Conservation (phyloP, 1,284 basidiomycete genomes). For the Ustilago shanxiensis region DNA sequence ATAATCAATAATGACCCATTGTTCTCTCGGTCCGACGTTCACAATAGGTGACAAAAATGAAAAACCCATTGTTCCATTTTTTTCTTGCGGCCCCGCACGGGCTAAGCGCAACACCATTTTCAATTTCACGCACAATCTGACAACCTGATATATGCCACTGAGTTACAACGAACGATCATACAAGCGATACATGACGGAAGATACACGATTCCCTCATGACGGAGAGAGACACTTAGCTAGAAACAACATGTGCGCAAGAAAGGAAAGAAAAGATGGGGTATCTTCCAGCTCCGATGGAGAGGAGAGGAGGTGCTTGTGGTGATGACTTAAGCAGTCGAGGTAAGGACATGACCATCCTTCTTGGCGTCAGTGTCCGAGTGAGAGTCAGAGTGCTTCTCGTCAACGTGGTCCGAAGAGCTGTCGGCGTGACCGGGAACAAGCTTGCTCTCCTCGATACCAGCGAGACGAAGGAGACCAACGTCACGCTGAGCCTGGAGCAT, state of each 20-base stretch:
- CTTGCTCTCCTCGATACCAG: slow-evolving; percentile 52
- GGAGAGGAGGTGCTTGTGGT: not conserved
- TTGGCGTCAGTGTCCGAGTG: slow-evolving; percentile 21
- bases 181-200: slow-evolving; percentile 1
- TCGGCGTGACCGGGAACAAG: slow-evolving; percentile 15
- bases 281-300: slow-evolving; percentile 7
- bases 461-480: slow-evolving; percentile 51
- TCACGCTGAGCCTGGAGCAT: slow-evolving; percentile 52
- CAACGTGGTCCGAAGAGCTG: slow-evolving; percentile 30
- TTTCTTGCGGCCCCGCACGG: too few relatives aligned
- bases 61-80: too few relatives aligned
- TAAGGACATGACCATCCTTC: slow-evolving; percentile 27
- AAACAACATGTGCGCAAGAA: not conserved
- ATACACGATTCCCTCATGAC: not conserved
- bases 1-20: too few relatives aligned
- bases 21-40: too few relatives aligned
- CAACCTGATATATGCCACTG: not conserved
- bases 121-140: too few relatives aligned
- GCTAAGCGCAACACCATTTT: too few relatives aligned
- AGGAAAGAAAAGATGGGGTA: slow-evolving; percentile 6
- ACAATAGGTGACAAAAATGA: too few relatives aligned
- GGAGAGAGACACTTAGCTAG: not conserved
- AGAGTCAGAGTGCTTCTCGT: slow-evolving; percentile 38
- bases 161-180: slow-evolving; percentile 4
- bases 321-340: slow-evolving; percentile 20